phyloP scores from a whole-genome alignment of 1,284 basidiomycete species.

The Cryptococcus floricola region DNA sequence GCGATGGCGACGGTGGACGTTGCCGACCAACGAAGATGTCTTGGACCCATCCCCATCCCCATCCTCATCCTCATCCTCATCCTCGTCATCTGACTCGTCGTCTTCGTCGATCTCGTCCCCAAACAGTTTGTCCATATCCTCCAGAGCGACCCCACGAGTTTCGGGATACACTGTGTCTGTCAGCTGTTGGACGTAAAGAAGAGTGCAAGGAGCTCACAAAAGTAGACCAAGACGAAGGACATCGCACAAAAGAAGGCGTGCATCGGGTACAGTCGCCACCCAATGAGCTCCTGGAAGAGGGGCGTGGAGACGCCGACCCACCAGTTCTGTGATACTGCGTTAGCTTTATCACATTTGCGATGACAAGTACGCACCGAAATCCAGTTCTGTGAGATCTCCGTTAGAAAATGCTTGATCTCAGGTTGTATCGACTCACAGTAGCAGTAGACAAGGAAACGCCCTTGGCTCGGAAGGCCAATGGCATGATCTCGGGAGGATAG shows the following conservation, averaged over 20 bases:
- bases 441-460: constrained; percentile 90
- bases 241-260: constrained; percentile 89
- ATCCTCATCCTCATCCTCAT: constrained; percentile 34
- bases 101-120: constrained; percentile 37
- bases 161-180: constrained; percentile 41
- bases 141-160: constrained; percentile 54
- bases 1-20: constrained; percentile 21
- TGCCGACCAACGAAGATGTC: constrained; percentile 56
- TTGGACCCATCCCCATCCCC: constrained; percentile 54
- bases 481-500: constrained; percentile 92
- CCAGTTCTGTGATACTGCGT: constrained; percentile 34
- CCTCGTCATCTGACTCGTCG: constrained; percentile 33
- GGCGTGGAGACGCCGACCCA: constrained; percentile 84
- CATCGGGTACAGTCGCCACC: constrained; percentile 93
- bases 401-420: neutral
- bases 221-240: constrained; percentile 66
- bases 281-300: constrained; percentile 79
- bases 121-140: constrained; percentile 54
- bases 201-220: constrained; percentile 16
- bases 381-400: constrained; percentile 55
- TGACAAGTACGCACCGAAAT: constrained; percentile 55
- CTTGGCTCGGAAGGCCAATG: constrained; percentile 82
- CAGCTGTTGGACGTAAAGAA: neutral
- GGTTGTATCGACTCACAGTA: constrained; percentile 49
- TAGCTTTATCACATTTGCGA: neutral